phyloP scores from a whole-genome alignment of 169 alveolate genomes.

The Plasmodium knowlesi region DNA sequence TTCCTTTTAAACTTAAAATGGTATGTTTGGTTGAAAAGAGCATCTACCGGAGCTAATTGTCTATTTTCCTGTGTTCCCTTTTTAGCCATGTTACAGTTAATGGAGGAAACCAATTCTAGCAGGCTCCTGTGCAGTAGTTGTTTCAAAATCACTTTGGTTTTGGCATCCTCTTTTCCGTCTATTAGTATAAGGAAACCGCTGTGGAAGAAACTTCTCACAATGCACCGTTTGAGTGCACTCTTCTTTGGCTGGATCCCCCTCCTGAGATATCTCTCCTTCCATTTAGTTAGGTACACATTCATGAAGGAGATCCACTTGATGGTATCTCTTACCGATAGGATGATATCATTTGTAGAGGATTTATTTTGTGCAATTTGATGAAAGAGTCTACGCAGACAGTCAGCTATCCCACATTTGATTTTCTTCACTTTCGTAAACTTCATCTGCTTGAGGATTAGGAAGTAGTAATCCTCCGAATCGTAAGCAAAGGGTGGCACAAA shows the following conservation, averaged over 20 bases:
- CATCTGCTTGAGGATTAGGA: constrained; percentile 43
- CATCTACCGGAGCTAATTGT: not conserved
- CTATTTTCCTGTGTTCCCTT: not conserved
- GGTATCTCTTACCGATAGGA: constrained; percentile 47
- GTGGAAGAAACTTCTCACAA: constrained; percentile 32
- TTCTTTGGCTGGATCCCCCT: not conserved
- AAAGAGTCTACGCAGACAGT: constrained; percentile 21
- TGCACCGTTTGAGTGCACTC: constrained; percentile 7
- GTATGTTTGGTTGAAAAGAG: not conserved
- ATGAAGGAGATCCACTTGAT: constrained; percentile 50
- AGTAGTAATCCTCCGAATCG: constrained; percentile 62
- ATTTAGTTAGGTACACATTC: constrained; percentile 14
- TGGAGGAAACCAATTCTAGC: not conserved
- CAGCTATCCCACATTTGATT: constrained; percentile 8
- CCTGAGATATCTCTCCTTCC: not conserved
- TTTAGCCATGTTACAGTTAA: not conserved
- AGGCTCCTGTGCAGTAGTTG: constrained; percentile 5
- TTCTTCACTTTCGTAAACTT: constrained; percentile 22
- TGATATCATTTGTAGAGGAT: not conserved
- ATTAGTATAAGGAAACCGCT: constrained; percentile 66
- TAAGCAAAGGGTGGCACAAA: constrained; percentile 87
- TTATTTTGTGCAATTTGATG: constrained; percentile 41
- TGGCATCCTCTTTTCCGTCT: constrained; percentile 59
- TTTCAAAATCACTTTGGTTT: constrained; percentile 17
- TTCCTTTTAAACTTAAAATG: constrained; percentile 8